Conservation (phyloP, 768 basidiomycete species). For the Termitomyces sp. region DNA sequence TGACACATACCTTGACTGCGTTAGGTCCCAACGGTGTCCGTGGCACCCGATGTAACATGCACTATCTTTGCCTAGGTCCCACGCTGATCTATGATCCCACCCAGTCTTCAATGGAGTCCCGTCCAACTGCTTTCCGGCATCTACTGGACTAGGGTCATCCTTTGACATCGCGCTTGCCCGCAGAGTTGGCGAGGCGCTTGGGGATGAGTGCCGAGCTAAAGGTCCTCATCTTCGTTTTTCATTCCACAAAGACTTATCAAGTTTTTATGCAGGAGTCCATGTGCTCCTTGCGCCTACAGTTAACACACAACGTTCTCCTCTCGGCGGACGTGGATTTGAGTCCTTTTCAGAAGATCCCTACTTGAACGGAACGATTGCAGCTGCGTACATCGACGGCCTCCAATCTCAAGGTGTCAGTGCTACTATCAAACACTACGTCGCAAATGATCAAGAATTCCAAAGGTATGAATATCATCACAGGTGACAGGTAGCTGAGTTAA, state of each 20-base stretch:
- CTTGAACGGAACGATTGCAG: slow-evolving; percentile 48
- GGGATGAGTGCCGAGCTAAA: slow-evolving; percentile 47
- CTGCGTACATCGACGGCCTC: slow-evolving; percentile 57
- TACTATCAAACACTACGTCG: slow-evolving; percentile 60
- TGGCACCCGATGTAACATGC: slow-evolving; percentile 33
- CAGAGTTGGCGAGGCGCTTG: slow-evolving; percentile 44
- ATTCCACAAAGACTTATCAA: background rate
- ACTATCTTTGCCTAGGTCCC: slow-evolving; percentile 26
- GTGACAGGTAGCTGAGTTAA: background rate
- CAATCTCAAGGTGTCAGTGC: slow-evolving; percentile 53
- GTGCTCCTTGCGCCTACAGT: slow-evolving; percentile 59
- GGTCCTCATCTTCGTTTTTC: slow-evolving; percentile 16
- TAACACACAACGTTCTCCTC: slow-evolving; percentile 57
- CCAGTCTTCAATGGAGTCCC: slow-evolving; percentile 52
- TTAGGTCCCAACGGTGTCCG: slow-evolving; percentile 45
- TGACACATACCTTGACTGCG: background rate
- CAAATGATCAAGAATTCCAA: slow-evolving; percentile 60
- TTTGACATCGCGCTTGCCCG: slow-evolving; percentile 46
- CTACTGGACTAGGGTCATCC: slow-evolving; percentile 50
- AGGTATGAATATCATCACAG: slow-evolving; percentile 19
- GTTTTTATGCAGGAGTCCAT: slow-evolving; percentile 27
- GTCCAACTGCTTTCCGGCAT: slow-evolving; percentile 51
- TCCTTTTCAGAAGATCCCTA: slow-evolving; percentile 61
- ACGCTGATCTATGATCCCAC: slow-evolving; percentile 22
- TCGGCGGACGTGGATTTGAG: slow-evolving; percentile 55